A percentile compares a stretch with the other conserved stretches of the same genome.
Evolutionary conservation across 2,329 filamentous ascomycete species (phyloP).

Genomic region (Huntiella abstrusa): DNA sequence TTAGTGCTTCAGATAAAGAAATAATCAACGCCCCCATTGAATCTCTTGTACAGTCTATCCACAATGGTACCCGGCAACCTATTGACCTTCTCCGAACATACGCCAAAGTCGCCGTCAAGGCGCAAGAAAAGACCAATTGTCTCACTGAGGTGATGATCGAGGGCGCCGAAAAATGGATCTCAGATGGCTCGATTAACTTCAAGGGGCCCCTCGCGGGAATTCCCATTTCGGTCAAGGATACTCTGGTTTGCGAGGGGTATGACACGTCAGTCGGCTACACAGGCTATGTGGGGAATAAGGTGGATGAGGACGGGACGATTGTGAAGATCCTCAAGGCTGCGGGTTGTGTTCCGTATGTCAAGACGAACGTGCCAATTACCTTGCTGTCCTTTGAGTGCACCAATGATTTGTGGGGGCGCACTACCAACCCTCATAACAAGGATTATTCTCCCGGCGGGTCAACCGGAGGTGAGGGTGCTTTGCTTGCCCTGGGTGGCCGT

Average conservation of each 20-base stretch:
- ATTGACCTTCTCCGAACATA: slow-evolving; percentile 67
- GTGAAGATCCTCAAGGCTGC: slow-evolving; percentile 68
- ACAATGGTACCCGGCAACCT: slow-evolving; percentile 45
- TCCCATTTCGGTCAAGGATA: slow-evolving; percentile 69
- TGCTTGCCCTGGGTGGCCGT: slow-evolving; percentile 64
- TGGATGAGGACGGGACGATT: slow-evolving; percentile 48
- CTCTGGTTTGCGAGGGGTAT: slow-evolving; percentile 62
- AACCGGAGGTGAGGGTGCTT: slow-evolving; percentile 67
- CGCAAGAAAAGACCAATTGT: slow-evolving; percentile 76
- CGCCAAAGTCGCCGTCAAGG: slow-evolving; percentile 66
- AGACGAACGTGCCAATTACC: slow-evolving; percentile 78
- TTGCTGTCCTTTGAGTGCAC: slow-evolving; percentile 72
- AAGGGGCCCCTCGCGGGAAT: slow-evolving; percentile 73
- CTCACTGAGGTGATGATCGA: slow-evolving; percentile 71
- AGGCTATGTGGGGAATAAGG: slow-evolving; percentile 47
- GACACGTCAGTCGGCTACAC: slow-evolving; percentile 72
- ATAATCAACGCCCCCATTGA: slow-evolving; percentile 59
- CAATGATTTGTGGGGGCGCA: slow-evolving; percentile 62
- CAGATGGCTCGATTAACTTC: slow-evolving; percentile 42
- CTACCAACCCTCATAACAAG: slow-evolving; percentile 65
- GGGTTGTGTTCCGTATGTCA: slow-evolving; percentile 77
- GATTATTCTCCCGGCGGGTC: slow-evolving; percentile 77
- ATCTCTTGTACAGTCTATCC: slow-evolving; percentile 59
- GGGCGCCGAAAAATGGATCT: slow-evolving; percentile 56
- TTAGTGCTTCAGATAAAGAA: slow-evolving; percentile 44